Base-by-base conservation (phyloP, 495 filamentous ascomycete species). In the Hypoxylon crocopeplum region DNA sequence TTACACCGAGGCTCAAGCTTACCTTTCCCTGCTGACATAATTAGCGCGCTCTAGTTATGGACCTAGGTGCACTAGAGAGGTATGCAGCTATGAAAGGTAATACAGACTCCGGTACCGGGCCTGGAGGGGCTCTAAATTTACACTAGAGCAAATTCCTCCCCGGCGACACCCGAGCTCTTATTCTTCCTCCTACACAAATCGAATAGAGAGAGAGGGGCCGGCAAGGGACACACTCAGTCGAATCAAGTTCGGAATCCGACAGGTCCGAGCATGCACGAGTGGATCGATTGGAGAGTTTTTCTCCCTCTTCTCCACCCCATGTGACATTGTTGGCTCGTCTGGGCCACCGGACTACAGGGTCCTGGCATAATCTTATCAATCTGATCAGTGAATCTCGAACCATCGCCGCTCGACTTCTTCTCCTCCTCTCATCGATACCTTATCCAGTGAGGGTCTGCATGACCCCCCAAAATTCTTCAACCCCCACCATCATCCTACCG, bases 281-380 rank as follows among this genome's bases (percentile, higher is more conserved):
- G 62, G 61, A 64, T 40, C 50, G 49, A 56, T 51, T 19, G 8
- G 29, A 20, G 45, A 29, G 33, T 29, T 56, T 54, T 58, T 58
- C 50, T 29, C 48, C 55, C 60, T 48, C 36, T 40, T 44, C 60
- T 48, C 34, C 34, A 38, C 34, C 4, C 32, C 60, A 64, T 64
- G 60, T 58, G 56, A 65, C 49, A 46, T 60, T 45, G 20, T 34
- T 32, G 42, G 57, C 37, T 42, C 49, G 36, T 55, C 57, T 61
- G 30, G 56, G 37, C 56, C 40, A 56, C 33, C 20, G 48, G 53
- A 45, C 38, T 64, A 60, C 51, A 51, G 58, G 63, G 63, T 46
- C 63, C 63, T 66, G 63, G 58, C 57, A 60, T 70, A 69, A 73
- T 73, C 70, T 73, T 73, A 73, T 73, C 70, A 73, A 73, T 73